Evolutionary conservation across 495 filamentous ascomycete genomes (phyloP), one percentile per base, ranked within the genome.

Genomic region (Penicillium manginii): DNA sequence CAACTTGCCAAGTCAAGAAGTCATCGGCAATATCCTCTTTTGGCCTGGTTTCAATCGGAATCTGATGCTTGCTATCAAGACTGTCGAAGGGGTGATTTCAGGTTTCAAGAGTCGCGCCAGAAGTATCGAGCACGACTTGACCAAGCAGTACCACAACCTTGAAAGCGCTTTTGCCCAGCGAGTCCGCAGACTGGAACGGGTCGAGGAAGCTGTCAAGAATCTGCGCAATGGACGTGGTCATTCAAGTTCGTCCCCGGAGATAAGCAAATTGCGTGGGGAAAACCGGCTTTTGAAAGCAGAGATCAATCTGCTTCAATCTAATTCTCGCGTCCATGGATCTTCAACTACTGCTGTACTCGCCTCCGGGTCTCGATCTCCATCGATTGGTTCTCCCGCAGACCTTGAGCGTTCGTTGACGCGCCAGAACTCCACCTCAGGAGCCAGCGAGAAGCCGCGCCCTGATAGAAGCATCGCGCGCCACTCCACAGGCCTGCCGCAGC

Each of bases 31-130:
- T 35, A 90, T 86, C 22, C 84, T 90, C 66, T 84, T 83, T 63
- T 85, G 96, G 55, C 86, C 90, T 2, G 88, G 86, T 11, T 98
- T 97, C 74, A 88, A 84, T 73, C 91, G 93, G 68, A 97, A 97
- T 66, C 81, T 98, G 22, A 71, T 96, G 46, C 83, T 86, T 5
- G 93, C 93, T 8, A 83, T 97, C 58, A 97, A 96, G 76, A 91
- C 85, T 2, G 84, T 98, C 53, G 94, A 98, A 74, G 78, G 80
- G 29, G 85, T 96, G 58, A 78, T 98, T 46, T 81, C 84, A n/a
- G 82, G 83, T 33, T 97, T 97, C 81, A 90, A 91, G 66, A 76
- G 78, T 43, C 87, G 90, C 56, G 88, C 96, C 69, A 89, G 88
- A 62, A 75, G 76, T n/a, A 85, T 97, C 37, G 96, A 98, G 64